A percentile compares a stretch with the other conserved stretches of the same genome.
phyloP scores from a whole-genome alignment of 192 early-diverging fungal species.

The Podochytrium sp. region DNA sequence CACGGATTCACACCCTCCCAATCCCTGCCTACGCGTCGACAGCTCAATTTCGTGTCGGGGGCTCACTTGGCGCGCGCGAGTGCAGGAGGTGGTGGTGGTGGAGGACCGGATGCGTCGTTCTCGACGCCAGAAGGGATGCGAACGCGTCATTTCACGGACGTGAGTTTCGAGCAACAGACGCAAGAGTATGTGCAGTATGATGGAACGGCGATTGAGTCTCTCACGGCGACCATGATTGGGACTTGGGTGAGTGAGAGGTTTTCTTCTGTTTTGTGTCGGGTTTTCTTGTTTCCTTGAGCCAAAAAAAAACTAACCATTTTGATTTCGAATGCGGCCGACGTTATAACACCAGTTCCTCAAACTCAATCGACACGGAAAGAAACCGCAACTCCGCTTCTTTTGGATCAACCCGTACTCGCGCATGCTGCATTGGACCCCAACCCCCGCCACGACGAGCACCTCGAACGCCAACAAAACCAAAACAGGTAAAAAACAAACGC shows the following conservation, averaged over 20 bases:
- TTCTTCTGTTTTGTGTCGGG: neutral
- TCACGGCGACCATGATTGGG: constrained; percentile 51
- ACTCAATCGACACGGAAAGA: constrained; percentile 46
- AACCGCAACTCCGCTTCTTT: constrained; percentile 51
- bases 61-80: too few species aligned
- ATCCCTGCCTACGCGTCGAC: too few species aligned
- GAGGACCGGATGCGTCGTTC: too few species aligned
- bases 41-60: too few species aligned
- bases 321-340: too few species aligned
- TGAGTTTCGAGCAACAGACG: constrained; percentile 26
- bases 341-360: constrained; percentile 57
- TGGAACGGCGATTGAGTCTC: constrained; percentile 31
- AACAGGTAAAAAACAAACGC: constrained; percentile 33
- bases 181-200: constrained; percentile 28
- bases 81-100: too few species aligned
- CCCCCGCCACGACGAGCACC: constrained; percentile 40
- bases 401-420: constrained; percentile 55
- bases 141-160: constrained; percentile 5
- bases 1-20: too few species aligned
- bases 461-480: constrained; percentile 30
- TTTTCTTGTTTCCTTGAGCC: neutral
- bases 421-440: constrained; percentile 45
- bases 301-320: neutral
- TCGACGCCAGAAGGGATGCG: too few species aligned
- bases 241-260: constrained; percentile 49